Evolutionary conservation across 495 filamentous ascomycete species (phyloP), one percentile per base, ranked within the genome.

Genomic region (Trichocladium uniseriatum): DNA sequence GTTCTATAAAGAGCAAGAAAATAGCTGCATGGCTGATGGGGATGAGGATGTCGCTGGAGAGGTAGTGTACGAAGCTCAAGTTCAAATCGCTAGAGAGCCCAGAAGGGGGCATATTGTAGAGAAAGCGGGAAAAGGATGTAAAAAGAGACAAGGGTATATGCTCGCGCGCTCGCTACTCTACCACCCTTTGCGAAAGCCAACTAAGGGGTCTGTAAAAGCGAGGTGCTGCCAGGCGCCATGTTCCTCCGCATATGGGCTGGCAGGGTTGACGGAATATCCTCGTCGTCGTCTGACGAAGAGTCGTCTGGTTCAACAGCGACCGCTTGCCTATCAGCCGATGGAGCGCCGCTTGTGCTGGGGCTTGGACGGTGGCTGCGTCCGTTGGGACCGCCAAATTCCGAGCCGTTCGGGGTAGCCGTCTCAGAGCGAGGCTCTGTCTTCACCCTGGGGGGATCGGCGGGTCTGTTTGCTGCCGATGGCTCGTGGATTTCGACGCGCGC

Each of bases 231-330:
- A 4, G 43, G n/a, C n/a, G n/a, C 36, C 3, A 61, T 31, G 9
- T 48, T 58, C 37, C 52, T 48, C 14, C 56, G 38, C 9, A 60
- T 51, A 21, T 57, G 52, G 2, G 52, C 9, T 0, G 70, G 71
- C n/a, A 74, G 45, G 10, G 54, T 64, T 8, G 69, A 59, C 0
- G 71, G 71, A 7, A 74, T 73, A 37, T 69, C 69, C 19, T 71
- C 68, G 16, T 71, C 66, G 0, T 61, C 61, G 11, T 64, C 64
- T 9, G 61, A 60, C 6, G 60, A 63, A 1, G 57, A 59, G 1
- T 61, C 55, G 13, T 64, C 63, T n/a, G 63, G 56, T 6, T 63
- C 50, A 6, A 57, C 45, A 3, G 34, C 29, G 0, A 44, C 43
- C 9, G 19, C 19, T 5, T 22, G 35, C n/a, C 13, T 15, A 5